Evolutionary conservation across 306 rosid genomes (phyloP).

Genomic region (Sindora glabra): DNA sequence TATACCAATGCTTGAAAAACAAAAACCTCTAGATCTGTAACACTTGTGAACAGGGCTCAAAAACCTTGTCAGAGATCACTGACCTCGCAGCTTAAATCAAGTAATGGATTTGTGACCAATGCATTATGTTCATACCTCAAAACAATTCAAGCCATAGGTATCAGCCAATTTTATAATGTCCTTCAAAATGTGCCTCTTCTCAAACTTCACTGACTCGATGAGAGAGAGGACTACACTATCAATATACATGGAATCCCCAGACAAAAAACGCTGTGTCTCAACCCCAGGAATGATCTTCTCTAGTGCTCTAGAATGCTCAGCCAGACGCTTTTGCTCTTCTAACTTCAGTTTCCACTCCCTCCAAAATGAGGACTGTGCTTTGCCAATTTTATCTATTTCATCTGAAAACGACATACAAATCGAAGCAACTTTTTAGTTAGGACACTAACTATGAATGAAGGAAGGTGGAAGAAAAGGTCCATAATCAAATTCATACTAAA

Average conservation of each 20-base stretch:
- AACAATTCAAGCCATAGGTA: conserved; percentile 61
- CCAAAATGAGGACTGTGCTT: conserved; percentile 91
- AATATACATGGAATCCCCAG: conserved; percentile 70
- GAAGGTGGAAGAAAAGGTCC: neutral
- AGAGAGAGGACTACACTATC: conserved; percentile 57
- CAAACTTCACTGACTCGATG: conserved; percentile 66
- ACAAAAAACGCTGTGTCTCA: conserved; percentile 76
- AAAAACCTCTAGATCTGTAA: too few relatives aligned
- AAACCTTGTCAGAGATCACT: neutral
- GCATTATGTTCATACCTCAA: conserved; percentile 49
- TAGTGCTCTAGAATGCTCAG: conserved; percentile 75
- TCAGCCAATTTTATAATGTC: conserved; percentile 65
- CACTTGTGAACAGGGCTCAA: neutral
- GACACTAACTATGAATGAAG: conserved; percentile 1
- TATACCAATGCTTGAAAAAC: too few relatives aligned
- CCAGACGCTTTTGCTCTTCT: conserved; percentile 73
- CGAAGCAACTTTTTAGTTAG: neutral
- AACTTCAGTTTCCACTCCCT: conserved; percentile 90
- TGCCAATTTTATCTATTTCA: conserved; percentile 60
- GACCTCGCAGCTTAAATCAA: neutral
- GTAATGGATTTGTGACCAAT: neutral
- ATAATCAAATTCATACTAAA: conserved; percentile 10
- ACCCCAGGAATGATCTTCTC: conserved; percentile 87
- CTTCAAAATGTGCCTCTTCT: conserved; percentile 73
- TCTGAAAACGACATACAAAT: conserved; percentile 36